Base-by-base conservation (phyloP, 2,329 filamentous ascomycete species). In the Geosmithia putterillii region DNA sequence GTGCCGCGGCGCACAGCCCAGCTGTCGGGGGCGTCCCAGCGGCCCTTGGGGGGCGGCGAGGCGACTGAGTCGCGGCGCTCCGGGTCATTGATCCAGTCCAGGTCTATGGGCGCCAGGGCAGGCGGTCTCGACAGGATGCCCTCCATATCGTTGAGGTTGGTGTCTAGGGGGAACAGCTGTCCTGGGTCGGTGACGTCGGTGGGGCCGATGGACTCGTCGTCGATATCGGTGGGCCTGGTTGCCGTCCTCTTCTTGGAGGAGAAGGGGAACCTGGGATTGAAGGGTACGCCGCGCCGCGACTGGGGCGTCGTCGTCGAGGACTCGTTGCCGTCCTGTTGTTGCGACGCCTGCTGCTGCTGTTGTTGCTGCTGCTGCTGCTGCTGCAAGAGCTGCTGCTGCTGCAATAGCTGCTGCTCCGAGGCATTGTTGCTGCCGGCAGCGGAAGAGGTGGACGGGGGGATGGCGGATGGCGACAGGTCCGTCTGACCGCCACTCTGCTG, bases 1-100 rank as follows among this genome's bases (percentile, higher is more conserved):
- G 75, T 76, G 38, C 71, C 71, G 47, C 79, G 81, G 51, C 85
- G 86, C 21, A 96, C 90, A 42, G 86, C 88, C 92, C 92, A 98
- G 58, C 89, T 95, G 60, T 96, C 90, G 1, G 92, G 90, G 3
- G 89, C 89, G 59, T 94, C 86, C 90, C 90, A 98, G 3, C 78
- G 77, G 2, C 81, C 79, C 44, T 69, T 68, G 3, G 64, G 64
- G 2, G 55, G 45, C 23, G 53, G 52, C 17, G 60, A 61, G 22
- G 54, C 47, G 20, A 58, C 47, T 17, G 59, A 59, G 35, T 61
- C 58, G 21, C 55, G 51, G 39, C 56, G 62, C 20, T 75, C 70
- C 22, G 61, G 57, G 32, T 74, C 70, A 22, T 65, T 49, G 17
- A 58, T 60, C 44, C 71, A 70, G 48, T 67, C 62, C 50, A 71